A percentile compares a stretch with the other conserved stretches of the same genome.
Conservation (phyloP, 2,329 filamentous ascomycete species). For the Plectosphaerella cucumerina region DNA sequence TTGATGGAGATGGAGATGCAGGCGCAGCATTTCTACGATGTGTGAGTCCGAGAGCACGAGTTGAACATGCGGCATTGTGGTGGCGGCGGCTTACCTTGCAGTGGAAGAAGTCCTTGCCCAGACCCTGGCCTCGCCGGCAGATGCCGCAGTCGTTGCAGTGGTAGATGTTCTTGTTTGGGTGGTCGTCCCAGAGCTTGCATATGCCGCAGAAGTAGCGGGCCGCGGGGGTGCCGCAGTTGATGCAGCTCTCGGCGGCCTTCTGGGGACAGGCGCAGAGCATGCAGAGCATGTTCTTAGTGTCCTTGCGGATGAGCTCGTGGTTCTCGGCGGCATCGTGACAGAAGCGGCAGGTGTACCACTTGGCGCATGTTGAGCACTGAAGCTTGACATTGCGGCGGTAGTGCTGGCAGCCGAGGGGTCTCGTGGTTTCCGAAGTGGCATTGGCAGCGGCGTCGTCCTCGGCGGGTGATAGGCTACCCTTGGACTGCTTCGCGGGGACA, state of each 20-base stretch:
- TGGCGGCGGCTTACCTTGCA: constrained; percentile 68
- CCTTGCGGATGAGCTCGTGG: constrained; percentile 72
- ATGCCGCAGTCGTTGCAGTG: constrained; percentile 96
- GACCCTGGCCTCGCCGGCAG: constrained; percentile 81
- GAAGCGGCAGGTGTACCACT: constrained; percentile 92
- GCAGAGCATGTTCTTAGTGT: constrained; percentile 93
- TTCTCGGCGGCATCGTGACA: constrained; percentile 85
- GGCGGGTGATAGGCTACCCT: constrained; percentile 4
- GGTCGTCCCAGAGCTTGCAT: constrained; percentile 97
- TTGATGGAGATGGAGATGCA: constrained; percentile 89
- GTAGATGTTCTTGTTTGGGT: constrained; percentile 86
- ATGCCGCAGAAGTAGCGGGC: constrained; percentile 91
- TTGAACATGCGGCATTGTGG: background rate
- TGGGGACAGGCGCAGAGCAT: constrained; percentile 92
- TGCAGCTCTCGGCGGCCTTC: constrained; percentile 72
- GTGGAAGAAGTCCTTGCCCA: constrained; percentile 96
- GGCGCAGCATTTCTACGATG: constrained; percentile 73
- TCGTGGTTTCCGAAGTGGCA: constrained; percentile 19
- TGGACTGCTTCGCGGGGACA: constrained; percentile 47
- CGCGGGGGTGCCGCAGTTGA: constrained; percentile 68
- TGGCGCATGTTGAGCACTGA: constrained; percentile 83
- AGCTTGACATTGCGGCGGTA: constrained; percentile 96
- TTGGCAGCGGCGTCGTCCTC: constrained; percentile 16
- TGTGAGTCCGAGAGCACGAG: constrained; percentile 3
- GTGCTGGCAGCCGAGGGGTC: constrained; percentile 76